A percentile compares a stretch with the other conserved stretches of the same genome.
Evolutionary conservation across 176 grass and related monocot species (phyloP).

Genomic region (Alopecurus myosuroides): DNA sequence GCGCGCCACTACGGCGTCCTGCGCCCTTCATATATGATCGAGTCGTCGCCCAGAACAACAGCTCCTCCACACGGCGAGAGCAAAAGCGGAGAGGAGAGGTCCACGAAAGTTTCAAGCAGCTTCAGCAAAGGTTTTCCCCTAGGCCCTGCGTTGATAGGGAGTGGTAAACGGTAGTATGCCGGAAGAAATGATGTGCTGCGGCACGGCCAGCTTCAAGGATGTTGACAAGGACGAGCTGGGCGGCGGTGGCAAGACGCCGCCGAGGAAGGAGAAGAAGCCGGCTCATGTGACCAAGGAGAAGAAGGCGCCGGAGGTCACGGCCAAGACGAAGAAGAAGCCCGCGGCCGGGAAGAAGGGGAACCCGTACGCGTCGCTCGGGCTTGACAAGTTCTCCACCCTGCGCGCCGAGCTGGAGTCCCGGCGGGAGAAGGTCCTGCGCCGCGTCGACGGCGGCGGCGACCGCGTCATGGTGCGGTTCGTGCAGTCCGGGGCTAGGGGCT

Average conservation of each 20-base stretch:
- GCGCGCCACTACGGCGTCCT: not conserved
- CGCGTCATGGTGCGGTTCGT: conserved; percentile 65
- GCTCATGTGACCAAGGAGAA: conserved; percentile 3
- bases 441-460: conserved; percentile 27
- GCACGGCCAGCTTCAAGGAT: conserved; percentile 47
- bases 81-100: not conserved
- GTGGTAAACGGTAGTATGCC: not conserved
- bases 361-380: conserved; percentile 71
- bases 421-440: conserved; percentile 59
- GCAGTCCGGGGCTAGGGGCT: conserved; percentile 52
- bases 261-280: conserved; percentile 32
- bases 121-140: not conserved
- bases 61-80: not conserved
- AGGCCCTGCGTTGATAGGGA: not conserved
- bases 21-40: not conserved
- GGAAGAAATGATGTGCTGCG: conserved; percentile 52
- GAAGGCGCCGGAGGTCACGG: not conserved
- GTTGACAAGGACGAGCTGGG: conserved; percentile 34
- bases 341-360: conserved; percentile 33
- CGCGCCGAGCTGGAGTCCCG: conserved; percentile 70
- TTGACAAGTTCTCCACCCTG: conserved; percentile 93
- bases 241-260: not conserved
- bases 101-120: not conserved
- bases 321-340: conserved; percentile 1
- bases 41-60: not conserved